Base-by-base conservation (phyloP, 2,329 filamentous ascomycete species). In the Fusarium neocosmosporiellum region DNA sequence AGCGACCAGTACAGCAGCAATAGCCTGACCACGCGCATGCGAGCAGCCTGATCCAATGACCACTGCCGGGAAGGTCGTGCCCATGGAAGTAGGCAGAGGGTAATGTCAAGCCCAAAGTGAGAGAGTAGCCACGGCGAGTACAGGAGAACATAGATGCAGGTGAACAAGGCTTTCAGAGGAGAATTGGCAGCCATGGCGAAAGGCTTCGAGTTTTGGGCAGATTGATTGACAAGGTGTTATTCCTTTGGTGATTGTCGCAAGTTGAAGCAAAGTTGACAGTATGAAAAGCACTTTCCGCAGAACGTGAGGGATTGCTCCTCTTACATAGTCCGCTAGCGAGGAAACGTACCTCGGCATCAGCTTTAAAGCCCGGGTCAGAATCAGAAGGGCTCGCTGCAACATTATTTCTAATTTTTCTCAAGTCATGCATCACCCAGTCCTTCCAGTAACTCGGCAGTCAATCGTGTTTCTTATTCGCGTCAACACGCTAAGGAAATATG, bases 1-100 rank as follows among this genome's bases (percentile, higher is more conserved):
- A 75, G 39, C 3, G 73, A 75, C 73, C 71, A 76, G 69, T 74
- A 76, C 2, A 74, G 66, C 3, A 75, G 57, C 5, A 70, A n/a
- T 11, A 75, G 57, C 27, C 66, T 66, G 10, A 74, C 67, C 2
- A 74, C 59, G 1, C 71, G 73, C 13, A 75, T 58, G n/a, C 73
- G 73, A 4, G 61, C 50, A 16, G 73, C 73, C 48, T 75, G 71
- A 7, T 58, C 66, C 13, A 69, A n/a, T 0, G 73, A 62, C 73
- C 71, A 76, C 43, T 71, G 14, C 13, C 14, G 58, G 0, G 48
- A 48, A 0, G 73, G 73, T 22, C 73, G 57, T 0, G 62, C 33
- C 37, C 46, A 67, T 9, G 73, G 73, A 13, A 75, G 18, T 5
- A 69, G 24, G 22, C 48, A 72, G 27, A 76, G 59, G 7, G 50